These are phyloP conservation scores for Picocystis salinarum DNA, from an alignment of 139 green algal species.

Conservation along the genomic window DNA sequence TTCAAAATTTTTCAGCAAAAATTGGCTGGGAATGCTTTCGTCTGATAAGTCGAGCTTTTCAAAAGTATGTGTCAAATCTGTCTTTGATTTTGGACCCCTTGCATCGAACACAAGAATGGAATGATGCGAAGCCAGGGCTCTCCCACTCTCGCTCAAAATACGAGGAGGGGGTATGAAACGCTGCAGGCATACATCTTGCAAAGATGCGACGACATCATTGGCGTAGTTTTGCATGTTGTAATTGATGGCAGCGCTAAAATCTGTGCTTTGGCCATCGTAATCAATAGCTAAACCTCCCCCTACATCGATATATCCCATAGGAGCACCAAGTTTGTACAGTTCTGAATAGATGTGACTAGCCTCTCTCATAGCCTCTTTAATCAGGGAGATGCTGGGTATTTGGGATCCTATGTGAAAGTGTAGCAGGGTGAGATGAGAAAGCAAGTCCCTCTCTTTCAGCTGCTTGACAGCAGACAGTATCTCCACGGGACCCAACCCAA, in stretches of 20 bases:
- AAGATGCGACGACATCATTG: constrained; percentile 34
- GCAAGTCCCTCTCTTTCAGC: constrained; percentile 17
- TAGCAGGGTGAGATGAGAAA: constrained; percentile 35
- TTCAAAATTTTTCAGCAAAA: constrained; percentile 33
- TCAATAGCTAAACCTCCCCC: constrained; percentile 37
- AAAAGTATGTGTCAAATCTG: no score
- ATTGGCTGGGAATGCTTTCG: constrained; percentile 10
- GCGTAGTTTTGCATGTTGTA: constrained; percentile 41
- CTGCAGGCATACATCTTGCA: constrained; percentile 35
- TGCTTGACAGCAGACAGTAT: constrained; percentile 19
- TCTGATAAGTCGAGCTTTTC: not conserved
- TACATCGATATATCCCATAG: constrained; percentile 28
- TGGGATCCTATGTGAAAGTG: constrained; percentile 50
- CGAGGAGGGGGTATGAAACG: constrained; percentile 18
- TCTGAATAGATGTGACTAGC: constrained; percentile 33
- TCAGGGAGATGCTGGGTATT: constrained; percentile 33
- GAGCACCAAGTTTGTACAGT: constrained; percentile 27
- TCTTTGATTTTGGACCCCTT: no score
- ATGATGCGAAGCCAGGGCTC: constrained; percentile 35
- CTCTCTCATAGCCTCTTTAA: constrained; percentile 43
- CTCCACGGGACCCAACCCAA: constrained; percentile 29
- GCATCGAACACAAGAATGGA: constrained; percentile 43
- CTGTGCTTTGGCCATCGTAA: constrained; percentile 26
- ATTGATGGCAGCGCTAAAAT: constrained; percentile 15
- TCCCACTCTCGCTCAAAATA: constrained; percentile 33